Evolutionary conservation across 192 early-diverging fungal species (phyloP).

Genomic region (Podila epigama): DNA sequence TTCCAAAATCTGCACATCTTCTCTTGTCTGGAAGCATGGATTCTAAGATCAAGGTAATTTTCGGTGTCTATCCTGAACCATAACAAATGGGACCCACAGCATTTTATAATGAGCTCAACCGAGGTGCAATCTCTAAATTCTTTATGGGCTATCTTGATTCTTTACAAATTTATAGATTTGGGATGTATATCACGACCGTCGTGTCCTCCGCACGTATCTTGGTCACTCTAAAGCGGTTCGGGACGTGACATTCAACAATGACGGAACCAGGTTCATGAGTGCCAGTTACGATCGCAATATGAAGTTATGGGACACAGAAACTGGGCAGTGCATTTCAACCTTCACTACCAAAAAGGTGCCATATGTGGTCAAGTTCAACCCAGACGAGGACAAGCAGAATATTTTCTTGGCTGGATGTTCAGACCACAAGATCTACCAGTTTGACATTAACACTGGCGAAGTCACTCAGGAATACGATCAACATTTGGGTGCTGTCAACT

Average conservation of each 20-base stretch:
- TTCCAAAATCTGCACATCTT: conserved; percentile 91
- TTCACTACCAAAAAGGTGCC: conserved; percentile 85
- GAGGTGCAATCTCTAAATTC: too few species aligned
- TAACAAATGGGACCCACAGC: too few species aligned
- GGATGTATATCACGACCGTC: conserved; percentile 94
- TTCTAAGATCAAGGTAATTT: conserved; percentile 84
- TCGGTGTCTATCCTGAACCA: not conserved
- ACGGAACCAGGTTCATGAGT: conserved; percentile 85
- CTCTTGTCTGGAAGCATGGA: conserved; percentile 94
- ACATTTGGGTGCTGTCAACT: conserved; percentile 95
- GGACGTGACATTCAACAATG: conserved; percentile 90
- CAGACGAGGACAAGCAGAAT: conserved; percentile 85
- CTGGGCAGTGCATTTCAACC: conserved; percentile 81
- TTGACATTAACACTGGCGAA: conserved; percentile 83
- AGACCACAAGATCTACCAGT: conserved; percentile 93
- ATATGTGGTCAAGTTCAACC: conserved; percentile 91
- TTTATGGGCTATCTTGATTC: too few species aligned
- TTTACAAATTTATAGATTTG: conserved; percentile 67
- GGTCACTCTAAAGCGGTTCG: conserved; percentile 95
- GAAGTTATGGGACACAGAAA: conserved; percentile 99
- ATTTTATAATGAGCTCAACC: too few species aligned
- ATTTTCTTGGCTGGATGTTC: conserved; percentile 91
- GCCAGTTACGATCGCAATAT: conserved; percentile 91
- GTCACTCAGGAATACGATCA: conserved; percentile 96
- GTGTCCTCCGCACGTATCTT: conserved; percentile 82